Evolutionary conservation across 2,329 filamentous ascomycete species (phyloP), one percentile per base, ranked within the genome.

Genomic region (Penicillium crustosum): DNA sequence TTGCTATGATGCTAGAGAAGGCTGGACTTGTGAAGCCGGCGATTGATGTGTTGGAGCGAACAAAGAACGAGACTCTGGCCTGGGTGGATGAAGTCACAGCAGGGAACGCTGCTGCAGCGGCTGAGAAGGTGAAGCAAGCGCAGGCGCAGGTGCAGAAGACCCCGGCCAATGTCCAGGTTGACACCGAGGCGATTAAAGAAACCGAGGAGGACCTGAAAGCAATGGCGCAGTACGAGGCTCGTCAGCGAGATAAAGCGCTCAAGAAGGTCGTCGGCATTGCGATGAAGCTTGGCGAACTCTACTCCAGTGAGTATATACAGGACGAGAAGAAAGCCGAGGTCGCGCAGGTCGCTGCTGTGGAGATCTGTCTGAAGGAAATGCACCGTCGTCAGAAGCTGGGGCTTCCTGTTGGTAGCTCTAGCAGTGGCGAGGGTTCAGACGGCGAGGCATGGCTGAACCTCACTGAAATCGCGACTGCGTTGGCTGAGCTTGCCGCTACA

Each of bases 231-330:
- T 68, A 63, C 15, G 72, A 73, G 55, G 67, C 69, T 49, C 73
- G 73, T 3, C 79, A 82, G 65, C 75, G 89, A 39, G 88, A 86
- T 41, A 85, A 86, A 49, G 78, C 95, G 6, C 77, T 96, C 55
- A 86, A 84, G 61, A 93, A 89, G 72, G 83, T 87, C 3, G 84
- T 96, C 38, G 86, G 86, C 21, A 87, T 93, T 38, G 86, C 86
- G 65, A 86, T 94, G 55, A 96, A 96, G 77, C 82, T 97, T 7
- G 93, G 89, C 33, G 88, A 93, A 66, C 78, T 97, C 9, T 96
- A 96, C 74, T 82, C 87, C 5, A 86, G 88, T 59, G 85, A 90
- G 53, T 87, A 92, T 69, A 84, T 96, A 13, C 82, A 89, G 51
- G 83, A 95, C 53, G 79, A 84, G 2, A 87, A 92, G 36, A 83